Evolutionary conservation across 441 rosid genomes (phyloP).

Genomic region (Euphorbia corollata): DNA sequence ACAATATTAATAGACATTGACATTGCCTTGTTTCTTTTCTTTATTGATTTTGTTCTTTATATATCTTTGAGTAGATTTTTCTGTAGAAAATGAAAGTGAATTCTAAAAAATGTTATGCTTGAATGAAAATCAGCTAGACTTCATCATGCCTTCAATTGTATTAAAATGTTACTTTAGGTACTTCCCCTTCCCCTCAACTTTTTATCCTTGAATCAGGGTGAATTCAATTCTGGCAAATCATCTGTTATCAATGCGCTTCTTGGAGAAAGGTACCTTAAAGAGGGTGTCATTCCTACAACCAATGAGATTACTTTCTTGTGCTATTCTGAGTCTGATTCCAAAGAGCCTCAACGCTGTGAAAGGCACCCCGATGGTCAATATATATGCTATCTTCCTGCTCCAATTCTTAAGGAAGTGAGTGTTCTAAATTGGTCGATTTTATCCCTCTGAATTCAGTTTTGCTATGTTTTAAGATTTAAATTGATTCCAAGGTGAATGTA

Average conservation of each 20-base stretch:
- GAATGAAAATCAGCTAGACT: not conserved
- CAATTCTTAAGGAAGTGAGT: conserved; percentile 85
- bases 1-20: too few species aligned
- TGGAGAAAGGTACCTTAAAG: conserved; percentile 81
- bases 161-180: conserved; percentile 6
- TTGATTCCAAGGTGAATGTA: not conserved
- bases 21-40: too few species aligned
- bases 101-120: too few species aligned
- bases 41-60: too few species aligned
- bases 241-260: conserved; percentile 93
- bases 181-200: conserved; percentile 11
- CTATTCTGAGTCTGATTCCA: conserved; percentile 53
- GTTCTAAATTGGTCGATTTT: conserved; percentile 15
- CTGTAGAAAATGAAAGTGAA: too few species aligned
- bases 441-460: conserved; percentile 11
- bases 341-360: conserved; percentile 68
- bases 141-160: conserved; percentile 12
- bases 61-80: too few species aligned
- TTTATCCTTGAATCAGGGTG: conserved; percentile 52
- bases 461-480: not conserved
- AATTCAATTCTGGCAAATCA: conserved; percentile 93
- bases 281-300: conserved; percentile 90
- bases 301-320: conserved; percentile 82
- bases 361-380: conserved; percentile 86
- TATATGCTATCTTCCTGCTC: conserved; percentile 79